Conservation (phyloP, 495 filamentous ascomycete species). For the Arthonia radiata region DNA sequence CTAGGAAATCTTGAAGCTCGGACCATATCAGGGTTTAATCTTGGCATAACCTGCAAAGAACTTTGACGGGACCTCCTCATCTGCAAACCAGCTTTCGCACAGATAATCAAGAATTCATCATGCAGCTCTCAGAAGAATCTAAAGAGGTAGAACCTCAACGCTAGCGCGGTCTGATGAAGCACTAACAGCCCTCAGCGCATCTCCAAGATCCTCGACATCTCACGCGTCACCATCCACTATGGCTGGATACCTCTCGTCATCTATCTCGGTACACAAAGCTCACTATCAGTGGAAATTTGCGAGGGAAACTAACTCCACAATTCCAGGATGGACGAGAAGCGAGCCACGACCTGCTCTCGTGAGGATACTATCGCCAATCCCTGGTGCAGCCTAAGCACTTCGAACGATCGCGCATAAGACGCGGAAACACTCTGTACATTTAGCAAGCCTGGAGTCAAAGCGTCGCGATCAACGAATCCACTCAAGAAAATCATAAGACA, state of each 20-base stretch:
- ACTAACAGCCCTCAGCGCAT: slow-evolving; percentile 39
- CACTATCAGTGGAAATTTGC: slow-evolving; percentile 1
- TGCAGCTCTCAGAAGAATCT: slow-evolving; percentile 87
- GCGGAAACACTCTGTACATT: too few species aligned
- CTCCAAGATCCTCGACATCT: slow-evolving; percentile 79
- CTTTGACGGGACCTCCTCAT: slow-evolving; percentile 1
- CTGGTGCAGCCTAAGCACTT: too few species aligned
- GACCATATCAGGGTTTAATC: slow-evolving; percentile 1
- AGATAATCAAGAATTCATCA: slow-evolving; percentile 10
- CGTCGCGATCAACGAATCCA: too few species aligned
- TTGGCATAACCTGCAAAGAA: slow-evolving; percentile 22
- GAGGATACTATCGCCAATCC: too few species aligned
- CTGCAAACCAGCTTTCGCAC: slow-evolving; percentile 1
- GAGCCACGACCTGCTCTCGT: slow-evolving; percentile 80
- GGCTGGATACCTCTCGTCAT: slow-evolving; percentile 92
- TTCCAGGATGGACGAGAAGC: slow-evolving; percentile 71
- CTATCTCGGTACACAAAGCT: slow-evolving; percentile 57
- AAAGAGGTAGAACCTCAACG: slow-evolving; percentile 27
- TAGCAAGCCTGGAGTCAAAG: too few species aligned
- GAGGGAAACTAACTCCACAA: slow-evolving; percentile 2
- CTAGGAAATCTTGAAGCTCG: slow-evolving; percentile 3
- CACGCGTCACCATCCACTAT: slow-evolving; percentile 90
- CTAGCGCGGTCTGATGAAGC: neutral
- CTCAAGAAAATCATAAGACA: too few species aligned
- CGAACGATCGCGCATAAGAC: too few species aligned